These are phyloP conservation scores for Coemansia sp. DNA, from an alignment of 192 early-diverging fungal genomes.

Conservation along the genomic window DNA sequence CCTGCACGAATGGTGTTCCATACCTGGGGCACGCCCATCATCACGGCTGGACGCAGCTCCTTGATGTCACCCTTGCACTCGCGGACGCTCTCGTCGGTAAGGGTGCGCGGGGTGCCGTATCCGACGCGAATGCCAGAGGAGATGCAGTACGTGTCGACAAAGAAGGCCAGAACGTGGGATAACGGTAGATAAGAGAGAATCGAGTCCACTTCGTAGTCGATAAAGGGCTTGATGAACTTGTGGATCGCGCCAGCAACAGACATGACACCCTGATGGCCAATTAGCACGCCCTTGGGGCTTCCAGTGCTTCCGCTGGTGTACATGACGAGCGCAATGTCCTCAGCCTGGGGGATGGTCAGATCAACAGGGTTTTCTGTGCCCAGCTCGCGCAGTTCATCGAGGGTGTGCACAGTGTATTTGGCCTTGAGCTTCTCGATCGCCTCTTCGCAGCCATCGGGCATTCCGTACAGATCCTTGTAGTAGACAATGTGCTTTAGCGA, in stretches of 20 bases:
- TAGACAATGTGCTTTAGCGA: conserved; percentile 68
- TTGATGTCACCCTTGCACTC: conserved; percentile 78
- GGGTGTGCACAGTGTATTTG: conserved; percentile 54
- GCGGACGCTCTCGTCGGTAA: conserved; percentile 72
- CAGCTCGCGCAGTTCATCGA: conserved; percentile 69
- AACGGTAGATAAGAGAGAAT: conserved; percentile 81
- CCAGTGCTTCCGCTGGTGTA: conserved; percentile 89
- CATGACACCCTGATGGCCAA: conserved; percentile 80
- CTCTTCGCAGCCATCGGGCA: conserved; percentile 56
- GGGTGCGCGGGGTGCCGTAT: conserved; percentile 68
- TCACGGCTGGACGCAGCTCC: conserved; percentile 70
- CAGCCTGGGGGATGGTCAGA: conserved; percentile 11
- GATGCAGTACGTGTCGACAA: conserved; percentile 69
- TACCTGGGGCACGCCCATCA: conserved; percentile 81
- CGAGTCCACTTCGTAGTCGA: conserved; percentile 54
- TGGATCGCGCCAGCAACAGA: conserved; percentile 60
- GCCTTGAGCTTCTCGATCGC: conserved; percentile 62
- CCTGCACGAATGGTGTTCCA: conserved; percentile 91
- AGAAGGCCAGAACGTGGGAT: conserved; percentile 86
- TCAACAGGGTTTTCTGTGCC: conserved; percentile 63
- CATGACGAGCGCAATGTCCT: conserved; percentile 85
- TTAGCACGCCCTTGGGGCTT: conserved; percentile 90
- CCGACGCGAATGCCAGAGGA: conserved; percentile 66
- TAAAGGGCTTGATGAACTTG: conserved; percentile 33
- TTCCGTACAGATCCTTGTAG: conserved; percentile 49